Conservation (phyloP, 2,329 filamentous ascomycete genomes). For the Chalara sp. region DNA sequence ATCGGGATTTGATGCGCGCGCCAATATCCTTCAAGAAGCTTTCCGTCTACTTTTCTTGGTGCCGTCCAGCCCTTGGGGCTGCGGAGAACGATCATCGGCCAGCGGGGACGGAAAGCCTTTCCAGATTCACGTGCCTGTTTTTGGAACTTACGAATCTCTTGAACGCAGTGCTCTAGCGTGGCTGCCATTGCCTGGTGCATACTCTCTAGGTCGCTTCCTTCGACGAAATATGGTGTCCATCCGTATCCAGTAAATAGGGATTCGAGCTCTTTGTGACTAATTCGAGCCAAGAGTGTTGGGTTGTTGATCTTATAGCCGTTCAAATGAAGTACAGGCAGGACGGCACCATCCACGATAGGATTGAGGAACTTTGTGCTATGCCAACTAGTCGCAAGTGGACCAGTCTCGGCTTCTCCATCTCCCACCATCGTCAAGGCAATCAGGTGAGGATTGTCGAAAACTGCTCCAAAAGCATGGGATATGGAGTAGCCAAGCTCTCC, state of each 20-base stretch:
- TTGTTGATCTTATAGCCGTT: slow-evolving; percentile 87
- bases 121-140: slow-evolving; percentile 65
- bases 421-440: slow-evolving; percentile 75
- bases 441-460: slow-evolving; percentile 68
- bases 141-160: slow-evolving; percentile 62
- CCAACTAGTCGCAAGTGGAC: slow-evolving; percentile 72
- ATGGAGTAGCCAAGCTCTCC: slow-evolving; percentile 78
- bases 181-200: slow-evolving; percentile 82
- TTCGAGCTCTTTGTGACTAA: slow-evolving; percentile 66
- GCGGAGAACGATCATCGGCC: slow-evolving; percentile 75
- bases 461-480: slow-evolving; percentile 70
- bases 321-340: slow-evolving; percentile 69
- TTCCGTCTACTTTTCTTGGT: slow-evolving; percentile 63
- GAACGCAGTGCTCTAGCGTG: slow-evolving; percentile 65
- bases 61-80: slow-evolving; percentile 77
- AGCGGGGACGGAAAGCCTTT: slow-evolving; percentile 62
- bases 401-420: slow-evolving; percentile 76
- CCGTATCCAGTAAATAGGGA: slow-evolving; percentile 67
- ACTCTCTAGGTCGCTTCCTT: slow-evolving; percentile 63
- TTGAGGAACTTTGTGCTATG: slow-evolving; percentile 80
- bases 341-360: slow-evolving; percentile 69
- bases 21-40: slow-evolving; percentile 73
- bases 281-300: slow-evolving; percentile 65
- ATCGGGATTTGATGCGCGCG: slow-evolving; percentile 73
- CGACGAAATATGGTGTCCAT: slow-evolving; percentile 75